Percentiles rank a stretch among this genome's conserved stretches.
Evolutionary conservation across 352 stramenopile genomes (phyloP).

Genomic region (Phytophthora pisi): DNA sequence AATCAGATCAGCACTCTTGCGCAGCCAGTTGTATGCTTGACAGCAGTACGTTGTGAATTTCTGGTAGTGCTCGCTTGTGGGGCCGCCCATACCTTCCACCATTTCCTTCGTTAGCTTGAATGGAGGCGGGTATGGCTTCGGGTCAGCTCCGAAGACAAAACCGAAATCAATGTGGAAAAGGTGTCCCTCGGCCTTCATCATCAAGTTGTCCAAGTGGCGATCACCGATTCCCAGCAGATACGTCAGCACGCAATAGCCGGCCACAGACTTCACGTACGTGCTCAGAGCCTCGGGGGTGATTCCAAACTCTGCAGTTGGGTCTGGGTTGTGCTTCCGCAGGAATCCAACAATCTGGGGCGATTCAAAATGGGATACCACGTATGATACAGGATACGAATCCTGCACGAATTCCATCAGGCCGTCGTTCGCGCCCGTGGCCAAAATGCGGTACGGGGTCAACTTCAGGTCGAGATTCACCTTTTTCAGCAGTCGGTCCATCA

Average conservation of each 20-base stretch:
- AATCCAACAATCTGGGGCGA: constrained; percentile 93
- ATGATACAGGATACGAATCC: constrained; percentile 95
- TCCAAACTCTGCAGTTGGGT: constrained; percentile 84
- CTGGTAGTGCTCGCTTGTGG: constrained; percentile 91
- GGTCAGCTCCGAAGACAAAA: constrained; percentile 99
- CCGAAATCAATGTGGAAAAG: constrained; percentile 99
- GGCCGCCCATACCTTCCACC: constrained; percentile 97
- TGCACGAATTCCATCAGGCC: constrained; percentile 98
- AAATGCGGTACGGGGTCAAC: constrained; percentile 96
- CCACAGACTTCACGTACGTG: constrained; percentile 97
- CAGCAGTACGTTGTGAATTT: constrained; percentile 95
- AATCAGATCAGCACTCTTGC: constrained; percentile 98
- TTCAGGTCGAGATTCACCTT: constrained; percentile 98
- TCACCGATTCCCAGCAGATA: constrained; percentile 99
- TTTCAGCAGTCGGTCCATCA: constrained; percentile 99
- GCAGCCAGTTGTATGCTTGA: constrained; percentile 93
- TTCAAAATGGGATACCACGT: constrained; percentile 95
- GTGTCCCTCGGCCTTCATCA: constrained; percentile 96
- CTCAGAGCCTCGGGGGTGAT: constrained; percentile 93
- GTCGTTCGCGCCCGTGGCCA: constrained; percentile 88
- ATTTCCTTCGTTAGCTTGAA: constrained; percentile 99
- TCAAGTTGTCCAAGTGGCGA: constrained; percentile 99
- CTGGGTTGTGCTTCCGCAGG: constrained; percentile 85
- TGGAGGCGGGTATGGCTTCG: constrained; percentile 98
- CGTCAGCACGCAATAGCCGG: constrained; percentile 99